Evolutionary conservation across 805 yeast genomes (phyloP), one percentile per base, ranked within the genome.

Genomic region (Debaryomyces maramus): DNA sequence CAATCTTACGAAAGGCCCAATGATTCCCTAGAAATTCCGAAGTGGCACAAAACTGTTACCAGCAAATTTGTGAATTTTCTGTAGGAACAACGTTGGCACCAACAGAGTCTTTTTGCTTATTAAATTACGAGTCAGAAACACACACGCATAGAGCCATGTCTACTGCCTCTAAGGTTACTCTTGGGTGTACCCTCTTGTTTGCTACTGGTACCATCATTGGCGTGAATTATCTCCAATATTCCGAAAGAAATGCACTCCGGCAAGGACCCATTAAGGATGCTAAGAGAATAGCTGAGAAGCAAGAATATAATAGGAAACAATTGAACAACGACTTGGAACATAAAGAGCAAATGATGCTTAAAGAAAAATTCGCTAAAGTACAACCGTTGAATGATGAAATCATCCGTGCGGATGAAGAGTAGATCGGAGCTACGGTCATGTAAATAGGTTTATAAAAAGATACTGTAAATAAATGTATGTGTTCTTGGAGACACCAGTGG

Each of bases 261-360:
- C 86, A 78, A 51, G 96, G 96, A 1, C 96, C 96, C 4, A 78
- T 85, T 52, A 85, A 85, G 52, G 96, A 88, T 58, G 88, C 89
- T 2, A 78, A 71, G 44, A 67, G 95, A 42, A 59, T 83, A 44
- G 72, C 72, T 34, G 73, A 68, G 32, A 75, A 76, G 53, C n/a
- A n/a, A n/a, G 59, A 65, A 46, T 56, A 68, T 53, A 47, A 56
- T 40, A 63, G 62, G 51, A 81, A 76, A 48, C 72, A 70, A 47
- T 40, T 57, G 39, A 61, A 75, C 30, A 86, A 86, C 58, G 71
- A 79, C 41, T 61, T 69, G 33, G 95, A 86, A 46, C 88, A 85
- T 55, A 77, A 73, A 43, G 71, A 75, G 36, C 93, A 86, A 55
- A 74, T 74, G 50, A 73, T 74, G 45, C 70, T 86, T 51, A 69